Conservation (phyloP, 2,329 filamentous ascomycete genomes). For the Curvularia sp. region DNA sequence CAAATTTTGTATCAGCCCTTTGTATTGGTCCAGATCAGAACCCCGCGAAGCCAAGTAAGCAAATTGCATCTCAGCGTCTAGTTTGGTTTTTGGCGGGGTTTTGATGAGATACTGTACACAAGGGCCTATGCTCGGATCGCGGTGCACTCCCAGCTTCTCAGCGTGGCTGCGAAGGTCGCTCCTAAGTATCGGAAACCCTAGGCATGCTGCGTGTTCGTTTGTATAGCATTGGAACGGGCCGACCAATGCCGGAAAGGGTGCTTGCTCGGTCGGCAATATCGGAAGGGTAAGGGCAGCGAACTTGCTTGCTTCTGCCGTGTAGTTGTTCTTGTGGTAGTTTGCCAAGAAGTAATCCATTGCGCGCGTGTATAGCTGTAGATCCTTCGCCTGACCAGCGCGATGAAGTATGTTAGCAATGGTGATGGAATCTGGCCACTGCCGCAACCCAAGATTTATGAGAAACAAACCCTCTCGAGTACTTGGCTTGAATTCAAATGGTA, state of each 20-base stretch:
- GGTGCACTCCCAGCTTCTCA: conserved; percentile 82
- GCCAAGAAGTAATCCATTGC: conserved; percentile 83
- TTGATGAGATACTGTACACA: conserved; percentile 77
- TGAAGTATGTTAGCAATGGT: conserved; percentile 83
- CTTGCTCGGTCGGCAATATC: conserved; percentile 73
- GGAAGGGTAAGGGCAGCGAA: conserved; percentile 51
- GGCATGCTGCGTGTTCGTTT: conserved; percentile 75
- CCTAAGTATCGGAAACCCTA: conserved; percentile 81
- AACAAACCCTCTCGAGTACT: conserved; percentile 72
- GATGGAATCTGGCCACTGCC: conserved; percentile 71
- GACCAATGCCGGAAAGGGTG: conserved; percentile 68
- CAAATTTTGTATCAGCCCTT: conserved; percentile 34
- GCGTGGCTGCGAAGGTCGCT: conserved; percentile 81
- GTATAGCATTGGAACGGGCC: conserved; percentile 80
- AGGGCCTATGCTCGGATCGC: conserved; percentile 77
- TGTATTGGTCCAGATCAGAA: conserved; percentile 68
- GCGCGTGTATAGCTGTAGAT: conserved; percentile 66
- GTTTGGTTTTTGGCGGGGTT: conserved; percentile 71
- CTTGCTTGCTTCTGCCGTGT: conserved; percentile 68
- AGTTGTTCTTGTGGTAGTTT: conserved; percentile 80
- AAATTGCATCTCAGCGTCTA: conserved; percentile 76
- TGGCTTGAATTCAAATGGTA: conserved; percentile 76
- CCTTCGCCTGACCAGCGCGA: conserved; percentile 61
- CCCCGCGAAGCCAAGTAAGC: conserved; percentile 82
- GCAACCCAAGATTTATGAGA: conserved; percentile 74